Evolutionary conservation across 2,329 filamentous ascomycete species (phyloP).

Genomic region (Colletotrichum echinochloae): DNA sequence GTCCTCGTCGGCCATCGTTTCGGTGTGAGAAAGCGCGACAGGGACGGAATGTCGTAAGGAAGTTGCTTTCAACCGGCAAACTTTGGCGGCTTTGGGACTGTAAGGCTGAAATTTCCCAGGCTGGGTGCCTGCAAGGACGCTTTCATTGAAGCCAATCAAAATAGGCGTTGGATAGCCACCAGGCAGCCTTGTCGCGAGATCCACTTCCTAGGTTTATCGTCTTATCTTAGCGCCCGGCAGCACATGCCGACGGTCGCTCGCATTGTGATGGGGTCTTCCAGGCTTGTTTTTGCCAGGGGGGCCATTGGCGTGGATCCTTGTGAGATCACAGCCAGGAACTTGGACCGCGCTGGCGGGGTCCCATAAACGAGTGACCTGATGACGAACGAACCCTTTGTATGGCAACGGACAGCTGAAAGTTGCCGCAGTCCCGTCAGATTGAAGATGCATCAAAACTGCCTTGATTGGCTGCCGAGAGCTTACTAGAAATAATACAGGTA

Average conservation of each 20-base stretch:
- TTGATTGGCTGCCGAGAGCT: constrained; percentile 26
- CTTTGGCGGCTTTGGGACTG: background rate
- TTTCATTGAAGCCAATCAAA: constrained; percentile 35
- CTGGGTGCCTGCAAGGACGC: constrained; percentile 12
- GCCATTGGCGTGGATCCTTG: constrained; percentile 18
- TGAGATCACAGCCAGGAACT: constrained; percentile 21
- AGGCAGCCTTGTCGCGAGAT: constrained; percentile 29
- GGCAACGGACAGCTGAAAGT: constrained; percentile 25
- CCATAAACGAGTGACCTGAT: constrained; percentile 41
- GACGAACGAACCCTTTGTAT: constrained; percentile 32
- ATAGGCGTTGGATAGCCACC: background rate
- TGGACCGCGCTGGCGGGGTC: constrained; percentile 19
- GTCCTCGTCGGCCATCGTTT: constrained; percentile 51
- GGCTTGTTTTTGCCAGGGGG: background rate
- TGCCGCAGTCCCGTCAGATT: constrained; percentile 30
- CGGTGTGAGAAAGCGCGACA: background rate
- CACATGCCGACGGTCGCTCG: constrained; percentile 21
- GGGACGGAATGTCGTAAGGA: background rate
- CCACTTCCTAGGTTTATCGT: constrained; percentile 4
- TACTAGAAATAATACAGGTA: background rate
- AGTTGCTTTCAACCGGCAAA: background rate
- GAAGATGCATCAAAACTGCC: constrained; percentile 20
- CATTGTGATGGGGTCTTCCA: constrained; percentile 6
- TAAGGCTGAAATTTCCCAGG: constrained; percentile 30
- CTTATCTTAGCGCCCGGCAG: constrained; percentile 19